Percentiles rank a stretch among this genome's conserved stretches.
These are phyloP conservation scores for Hyphopichia pseudoburtonii DNA, from an alignment of 1,139 yeast genomes.

Conservation along the genomic window DNA sequence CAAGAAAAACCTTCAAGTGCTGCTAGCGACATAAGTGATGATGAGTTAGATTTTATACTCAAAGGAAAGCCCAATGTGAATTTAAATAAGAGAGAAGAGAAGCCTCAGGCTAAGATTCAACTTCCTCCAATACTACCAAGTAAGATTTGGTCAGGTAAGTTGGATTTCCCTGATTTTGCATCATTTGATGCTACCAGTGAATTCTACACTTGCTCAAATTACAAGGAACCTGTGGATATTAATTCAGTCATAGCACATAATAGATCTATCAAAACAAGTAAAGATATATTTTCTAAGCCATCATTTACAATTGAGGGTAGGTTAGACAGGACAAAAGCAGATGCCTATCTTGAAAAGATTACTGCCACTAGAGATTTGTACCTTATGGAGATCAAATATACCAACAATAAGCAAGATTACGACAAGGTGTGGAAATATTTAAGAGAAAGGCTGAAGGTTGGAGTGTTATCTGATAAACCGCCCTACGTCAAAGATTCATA, in stretches of 20 bases:
- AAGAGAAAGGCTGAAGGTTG: constrained; percentile 49
- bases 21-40: constrained; percentile 1
- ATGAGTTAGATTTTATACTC: constrained; percentile 8
- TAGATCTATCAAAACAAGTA: constrained; percentile 29
- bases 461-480: constrained; percentile 57
- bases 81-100: neutral
- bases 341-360: constrained; percentile 54
- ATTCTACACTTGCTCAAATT: constrained; percentile 41
- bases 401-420: constrained; percentile 29
- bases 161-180: constrained; percentile 56
- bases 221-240: constrained; percentile 25
- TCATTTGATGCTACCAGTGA: constrained; percentile 44
- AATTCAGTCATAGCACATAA: constrained; percentile 20
- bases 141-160: constrained; percentile 54
- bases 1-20: neutral
- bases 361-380: constrained; percentile 50
- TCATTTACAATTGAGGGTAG: constrained; percentile 62
- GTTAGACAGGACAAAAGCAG: constrained; percentile 54
- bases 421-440: constrained; percentile 56
- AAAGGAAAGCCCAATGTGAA: constrained; percentile 8
- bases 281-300: constrained; percentile 27
- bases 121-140: constrained; percentile 15
- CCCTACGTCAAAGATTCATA: constrained; percentile 65
- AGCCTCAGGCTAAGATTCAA: constrained; percentile 3
- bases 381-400: constrained; percentile 41